These are phyloP conservation scores for Fusarium brachygibbosum DNA, from an alignment of 2,329 filamentous ascomycete genomes.

Conservation along the genomic window DNA sequence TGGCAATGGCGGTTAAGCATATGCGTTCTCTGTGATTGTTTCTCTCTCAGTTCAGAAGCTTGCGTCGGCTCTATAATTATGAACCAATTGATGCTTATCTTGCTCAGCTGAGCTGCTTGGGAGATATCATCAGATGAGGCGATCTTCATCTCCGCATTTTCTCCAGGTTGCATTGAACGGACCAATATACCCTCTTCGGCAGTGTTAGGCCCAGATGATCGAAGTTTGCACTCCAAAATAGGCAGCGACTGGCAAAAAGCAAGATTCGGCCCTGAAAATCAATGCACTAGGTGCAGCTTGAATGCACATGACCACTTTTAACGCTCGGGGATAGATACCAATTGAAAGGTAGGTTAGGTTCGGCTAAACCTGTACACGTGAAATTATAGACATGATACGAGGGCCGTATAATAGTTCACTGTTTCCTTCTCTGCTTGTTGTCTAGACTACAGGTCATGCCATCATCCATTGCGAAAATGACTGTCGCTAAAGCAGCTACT, in stretches of 20 bases:
- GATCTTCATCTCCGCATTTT: constrained; percentile 32
- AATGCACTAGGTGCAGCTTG: constrained; percentile 3
- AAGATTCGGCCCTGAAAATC: constrained; percentile 11
- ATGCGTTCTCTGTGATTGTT: background rate
- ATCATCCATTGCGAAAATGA: background rate
- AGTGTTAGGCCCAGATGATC: background rate
- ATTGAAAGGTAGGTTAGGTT: constrained; percentile 11
- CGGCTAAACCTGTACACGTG: background rate
- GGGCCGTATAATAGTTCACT: constrained; percentile 4
- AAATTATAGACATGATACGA: background rate
- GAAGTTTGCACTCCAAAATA: background rate
- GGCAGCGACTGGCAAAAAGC: constrained; percentile 14
- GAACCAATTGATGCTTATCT: background rate
- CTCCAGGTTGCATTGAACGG: constrained; percentile 14
- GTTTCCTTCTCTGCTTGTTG: background rate
- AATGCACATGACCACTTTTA: constrained; percentile 19
- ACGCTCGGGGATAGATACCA: constrained; percentile 7
- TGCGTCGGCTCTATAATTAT: background rate
- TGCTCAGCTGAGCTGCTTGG: constrained; percentile 2
- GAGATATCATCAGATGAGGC: background rate
- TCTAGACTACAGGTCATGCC: background rate
- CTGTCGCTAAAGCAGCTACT: constrained; percentile 2
- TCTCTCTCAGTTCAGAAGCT: background rate
- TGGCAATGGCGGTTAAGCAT: background rate
- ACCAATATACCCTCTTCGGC: constrained; percentile 22